Evolutionary conservation across 164 flowering plant genomes (phyloP).

Genomic region (Echeveria elegans): DNA sequence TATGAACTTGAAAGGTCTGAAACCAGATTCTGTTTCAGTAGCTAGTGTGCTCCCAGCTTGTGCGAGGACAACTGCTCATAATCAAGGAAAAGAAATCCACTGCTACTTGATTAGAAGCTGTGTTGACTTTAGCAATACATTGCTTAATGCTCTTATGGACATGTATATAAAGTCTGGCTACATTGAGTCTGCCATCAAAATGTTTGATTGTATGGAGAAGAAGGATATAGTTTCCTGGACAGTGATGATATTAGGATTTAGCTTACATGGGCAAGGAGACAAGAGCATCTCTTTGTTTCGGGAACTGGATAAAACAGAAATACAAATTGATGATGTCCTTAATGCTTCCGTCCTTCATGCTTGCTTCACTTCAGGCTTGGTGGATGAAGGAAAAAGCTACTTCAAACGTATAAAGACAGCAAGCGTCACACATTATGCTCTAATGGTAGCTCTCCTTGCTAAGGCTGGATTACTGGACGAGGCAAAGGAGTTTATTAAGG

Average conservation of each 20-base stretch:
- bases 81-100: constrained; percentile 61
- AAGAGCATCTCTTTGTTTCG: constrained; percentile 38
- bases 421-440: constrained; percentile 29
- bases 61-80: constrained; percentile 46
- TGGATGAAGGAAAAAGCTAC: constrained; percentile 40
- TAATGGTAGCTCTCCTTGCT: constrained; percentile 48
- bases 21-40: constrained; percentile 37
- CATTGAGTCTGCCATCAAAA: constrained; percentile 31
- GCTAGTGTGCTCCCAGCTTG: constrained; percentile 64
- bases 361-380: constrained; percentile 40
- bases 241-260: constrained; percentile 50
- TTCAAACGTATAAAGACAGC: constrained; percentile 41
- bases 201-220: constrained; percentile 33
- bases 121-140: constrained; percentile 22
- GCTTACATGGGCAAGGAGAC: constrained; percentile 61
- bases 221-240: constrained; percentile 64
- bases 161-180: constrained; percentile 71
- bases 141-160: constrained; percentile 53
- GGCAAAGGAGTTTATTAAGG: constrained; percentile 38
- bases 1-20: constrained; percentile 41
- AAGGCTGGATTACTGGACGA: constrained; percentile 43
- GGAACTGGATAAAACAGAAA: constrained; percentile 23
- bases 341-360: constrained; percentile 51
- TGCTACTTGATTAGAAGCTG: constrained; percentile 36
- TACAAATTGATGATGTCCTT: constrained; percentile 26